Base-by-base conservation (phyloP, 257 asterid genomes). In the Penstemon barbatus region DNA sequence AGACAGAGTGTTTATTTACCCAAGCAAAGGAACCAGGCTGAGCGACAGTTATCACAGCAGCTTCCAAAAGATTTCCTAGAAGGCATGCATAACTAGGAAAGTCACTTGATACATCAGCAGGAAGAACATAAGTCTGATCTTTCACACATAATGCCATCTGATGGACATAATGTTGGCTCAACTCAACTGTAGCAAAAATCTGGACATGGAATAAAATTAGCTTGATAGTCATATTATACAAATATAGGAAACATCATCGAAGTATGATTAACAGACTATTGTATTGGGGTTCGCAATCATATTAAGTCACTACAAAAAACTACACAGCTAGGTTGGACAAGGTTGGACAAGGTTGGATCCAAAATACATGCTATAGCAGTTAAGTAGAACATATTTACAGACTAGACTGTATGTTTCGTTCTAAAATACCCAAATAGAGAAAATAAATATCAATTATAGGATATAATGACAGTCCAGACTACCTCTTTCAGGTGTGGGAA, bases 401-500 rank as follows among this genome's bases (percentile, higher is more conserved):
- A 18, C 40, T 25, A n/a, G 73, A 74, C 52, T 53, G 57, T 46
- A 56, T 25, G 33, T 25, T 25, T 25, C 33, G 33, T 25, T 25
- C 33, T 25, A 25, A 25, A 25, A 25, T 25, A 25, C 33, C 33
- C 33, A 25, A 1, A 25, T 25, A 25, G 1, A 25, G 33, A 25
- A 25, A 25, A 25, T 25, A 25, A 25, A 25, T 1, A 25, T 25
- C 33, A 25, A 56, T 8, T 61, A 61, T 45, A 70, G 41, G 11
- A 54, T 41, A 72, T 15, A 71, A 52, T 12, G 19, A 42, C 61
- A 70, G 51, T 50, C 57, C 44, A 36, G 61, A 74, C 57, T 85
- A 91, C 99, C 99, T 87, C 96, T 83, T 85, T 91, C 73, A 94
- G 83, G 70, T 76, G 78, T 54, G 99, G 99, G 65, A 87, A 89